A percentile compares a stretch with the other conserved stretches of the same genome.
Conservation (phyloP, 177 flowering plant species). For the Vitis hybrid region DNA sequence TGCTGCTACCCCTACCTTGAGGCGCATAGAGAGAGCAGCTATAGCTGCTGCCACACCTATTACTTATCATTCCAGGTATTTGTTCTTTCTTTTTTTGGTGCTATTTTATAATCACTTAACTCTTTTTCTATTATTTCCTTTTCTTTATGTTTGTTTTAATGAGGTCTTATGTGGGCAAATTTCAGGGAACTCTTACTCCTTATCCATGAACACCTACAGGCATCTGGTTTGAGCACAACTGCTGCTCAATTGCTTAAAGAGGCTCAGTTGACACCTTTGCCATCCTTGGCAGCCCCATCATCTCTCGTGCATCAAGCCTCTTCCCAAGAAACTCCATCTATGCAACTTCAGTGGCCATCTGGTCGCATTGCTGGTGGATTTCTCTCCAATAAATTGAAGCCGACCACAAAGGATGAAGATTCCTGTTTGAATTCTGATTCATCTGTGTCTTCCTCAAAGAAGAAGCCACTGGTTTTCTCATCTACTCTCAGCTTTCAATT, state of each 20-base stretch:
- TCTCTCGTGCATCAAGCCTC: slow-evolving; percentile 61
- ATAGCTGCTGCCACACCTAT: slow-evolving; percentile 99
- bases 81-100: background rate
- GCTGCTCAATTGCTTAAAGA: slow-evolving; percentile 76
- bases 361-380: slow-evolving; percentile 69
- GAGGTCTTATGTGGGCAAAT: background rate
- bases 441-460: slow-evolving; percentile 40
- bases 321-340: slow-evolving; percentile 49
- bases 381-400: slow-evolving; percentile 41
- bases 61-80: slow-evolving; percentile 79
- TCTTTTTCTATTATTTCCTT: background rate
- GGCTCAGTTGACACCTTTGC: slow-evolving; percentile 87
- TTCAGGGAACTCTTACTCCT: slow-evolving; percentile 95
- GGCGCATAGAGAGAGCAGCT: slow-evolving; percentile 98
- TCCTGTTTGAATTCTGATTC: slow-evolving; percentile 37
- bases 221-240: slow-evolving; percentile 68
- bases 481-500: slow-evolving; percentile 46
- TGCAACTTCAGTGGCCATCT: slow-evolving; percentile 83
- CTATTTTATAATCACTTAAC: background rate
- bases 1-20: slow-evolving; percentile 95
- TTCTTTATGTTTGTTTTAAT: slow-evolving; percentile 4
- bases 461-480: slow-evolving; percentile 55
- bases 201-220: slow-evolving; percentile 91
- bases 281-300: slow-evolving; percentile 59
- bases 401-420: slow-evolving; percentile 26